A percentile compares a stretch with the other conserved stretches of the same genome.
Evolutionary conservation across 768 basidiomycete genomes (phyloP).

Genomic region (Plicaturopsis crispa): DNA sequence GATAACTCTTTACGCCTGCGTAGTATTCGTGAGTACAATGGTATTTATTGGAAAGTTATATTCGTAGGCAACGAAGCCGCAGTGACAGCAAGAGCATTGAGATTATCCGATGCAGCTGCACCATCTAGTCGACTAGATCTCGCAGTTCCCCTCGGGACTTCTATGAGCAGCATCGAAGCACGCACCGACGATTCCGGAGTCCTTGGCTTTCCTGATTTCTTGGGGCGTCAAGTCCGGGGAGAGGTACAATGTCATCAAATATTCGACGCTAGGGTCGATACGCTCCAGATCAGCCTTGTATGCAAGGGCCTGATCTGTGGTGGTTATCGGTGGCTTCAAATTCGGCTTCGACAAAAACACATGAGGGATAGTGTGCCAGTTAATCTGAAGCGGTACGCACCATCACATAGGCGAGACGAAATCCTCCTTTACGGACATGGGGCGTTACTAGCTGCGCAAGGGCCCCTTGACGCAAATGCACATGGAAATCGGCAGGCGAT

Average conservation of each 20-base stretch:
- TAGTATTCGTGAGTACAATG: background rate
- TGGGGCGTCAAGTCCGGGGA: slow-evolving; percentile 84
- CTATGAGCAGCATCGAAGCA: too few species aligned
- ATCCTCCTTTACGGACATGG: slow-evolving; percentile 86
- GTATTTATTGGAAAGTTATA: background rate
- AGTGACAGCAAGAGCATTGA: too few species aligned
- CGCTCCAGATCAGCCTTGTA: slow-evolving; percentile 72
- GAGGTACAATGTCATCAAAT: slow-evolving; percentile 96
- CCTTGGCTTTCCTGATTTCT: slow-evolving; percentile 82
- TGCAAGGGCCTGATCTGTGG: slow-evolving; percentile 67
- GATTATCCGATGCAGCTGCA: too few species aligned
- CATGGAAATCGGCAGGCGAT: slow-evolving; percentile 90
- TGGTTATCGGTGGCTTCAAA: slow-evolving; percentile 81
- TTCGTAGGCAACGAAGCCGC: too few species aligned
- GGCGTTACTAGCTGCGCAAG: slow-evolving; percentile 80
- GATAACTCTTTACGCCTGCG: slow-evolving; percentile 89
- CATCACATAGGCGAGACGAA: slow-evolving; percentile 94
- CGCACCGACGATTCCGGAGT: slow-evolving; percentile 67
- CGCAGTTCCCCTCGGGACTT: too few species aligned
- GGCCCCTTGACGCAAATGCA: slow-evolving; percentile 87
- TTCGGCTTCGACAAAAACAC: slow-evolving; percentile 61
- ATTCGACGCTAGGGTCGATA: slow-evolving; percentile 74
- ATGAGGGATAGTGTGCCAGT: slow-evolving; percentile 4
- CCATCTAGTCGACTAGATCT: too few species aligned
- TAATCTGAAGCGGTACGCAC: slow-evolving; percentile 31